phyloP scores from a whole-genome alignment of 495 filamentous ascomycete genomes.

The Podospora didyma region DNA sequence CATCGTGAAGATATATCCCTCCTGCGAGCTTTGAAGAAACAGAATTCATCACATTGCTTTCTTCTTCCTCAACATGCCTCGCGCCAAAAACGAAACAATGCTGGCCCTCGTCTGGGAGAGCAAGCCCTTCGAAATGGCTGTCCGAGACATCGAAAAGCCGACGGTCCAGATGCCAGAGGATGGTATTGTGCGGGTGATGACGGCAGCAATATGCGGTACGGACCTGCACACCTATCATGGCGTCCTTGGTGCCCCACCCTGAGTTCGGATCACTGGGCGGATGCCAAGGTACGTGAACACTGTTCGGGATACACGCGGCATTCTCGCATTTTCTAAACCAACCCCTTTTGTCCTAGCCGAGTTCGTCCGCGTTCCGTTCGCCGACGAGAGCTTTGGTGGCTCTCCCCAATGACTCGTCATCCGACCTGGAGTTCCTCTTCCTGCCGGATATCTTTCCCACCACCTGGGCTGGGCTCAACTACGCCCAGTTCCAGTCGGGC shows the following conservation, averaged over 20 bases:
- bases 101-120: conserved; percentile 10
- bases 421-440: conserved; percentile 31
- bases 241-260: not conserved
- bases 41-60: too few relatives aligned
- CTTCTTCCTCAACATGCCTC: too few relatives aligned
- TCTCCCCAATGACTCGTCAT: conserved; percentile 18
- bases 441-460: conserved; percentile 36
- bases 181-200: conserved; percentile 35
- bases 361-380: conserved; percentile 38
- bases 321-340: too few relatives aligned
- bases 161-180: conserved; percentile 21
- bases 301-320: too few relatives aligned
- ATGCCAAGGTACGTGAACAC: too few relatives aligned
- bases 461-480: conserved; percentile 33
- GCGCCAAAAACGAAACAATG: conserved; percentile 1
- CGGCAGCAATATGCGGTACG: conserved; percentile 31
- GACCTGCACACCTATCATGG: conserved; percentile 11
- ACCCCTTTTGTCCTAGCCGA: too few relatives aligned
- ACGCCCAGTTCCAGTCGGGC: conserved; percentile 30
- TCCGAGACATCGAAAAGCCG: conserved; percentile 15
- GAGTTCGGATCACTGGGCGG: too few relatives aligned
- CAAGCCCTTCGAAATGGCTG: conserved; percentile 21
- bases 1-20: too few relatives aligned
- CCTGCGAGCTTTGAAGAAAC: too few relatives aligned
- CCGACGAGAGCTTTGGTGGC: conserved; percentile 32